Conservation (phyloP, 257 asterid genomes). For the Orobanche coerulescens region DNA sequence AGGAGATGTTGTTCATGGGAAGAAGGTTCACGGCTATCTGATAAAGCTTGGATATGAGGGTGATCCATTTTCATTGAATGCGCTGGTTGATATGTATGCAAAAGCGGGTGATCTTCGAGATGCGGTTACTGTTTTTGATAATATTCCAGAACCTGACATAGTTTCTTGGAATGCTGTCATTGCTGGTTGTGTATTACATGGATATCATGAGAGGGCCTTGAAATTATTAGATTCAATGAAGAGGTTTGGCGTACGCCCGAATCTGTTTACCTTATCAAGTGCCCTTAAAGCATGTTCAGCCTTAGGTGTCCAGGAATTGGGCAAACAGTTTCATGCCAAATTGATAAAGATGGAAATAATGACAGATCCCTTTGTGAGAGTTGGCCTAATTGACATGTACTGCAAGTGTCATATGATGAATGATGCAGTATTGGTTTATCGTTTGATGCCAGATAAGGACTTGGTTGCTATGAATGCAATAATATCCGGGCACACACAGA, state of each 20-base stretch:
- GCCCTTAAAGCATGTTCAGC: conserved; percentile 72
- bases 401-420: conserved; percentile 47
- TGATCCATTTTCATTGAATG: conserved; percentile 64
- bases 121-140: conserved; percentile 39
- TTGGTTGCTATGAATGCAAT: conserved; percentile 54
- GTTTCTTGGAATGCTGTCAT: conserved; percentile 74
- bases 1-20: conserved; percentile 46
- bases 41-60: conserved; percentile 53
- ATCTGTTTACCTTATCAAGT: conserved; percentile 68
- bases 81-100: conserved; percentile 72
- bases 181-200: conserved; percentile 59
- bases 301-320: conserved; percentile 38
- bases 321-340: conserved; percentile 49
- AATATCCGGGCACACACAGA: conserved; percentile 51
- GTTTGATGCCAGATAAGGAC: conserved; percentile 41
- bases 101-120: conserved; percentile 49
- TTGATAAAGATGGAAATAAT: conserved; percentile 42
- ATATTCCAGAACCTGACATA: conserved; percentile 43
- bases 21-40: conserved; percentile 54
- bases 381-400: conserved; percentile 70
- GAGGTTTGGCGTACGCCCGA: conserved; percentile 45
- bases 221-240: conserved; percentile 46
- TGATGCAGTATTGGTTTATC: conserved; percentile 40
- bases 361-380: conserved; percentile 51
- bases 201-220: conserved; percentile 40